Evolutionary conservation across 805 yeast species (phyloP), one percentile per base, ranked within the genome.

Genomic region (Candida succiphila): DNA sequence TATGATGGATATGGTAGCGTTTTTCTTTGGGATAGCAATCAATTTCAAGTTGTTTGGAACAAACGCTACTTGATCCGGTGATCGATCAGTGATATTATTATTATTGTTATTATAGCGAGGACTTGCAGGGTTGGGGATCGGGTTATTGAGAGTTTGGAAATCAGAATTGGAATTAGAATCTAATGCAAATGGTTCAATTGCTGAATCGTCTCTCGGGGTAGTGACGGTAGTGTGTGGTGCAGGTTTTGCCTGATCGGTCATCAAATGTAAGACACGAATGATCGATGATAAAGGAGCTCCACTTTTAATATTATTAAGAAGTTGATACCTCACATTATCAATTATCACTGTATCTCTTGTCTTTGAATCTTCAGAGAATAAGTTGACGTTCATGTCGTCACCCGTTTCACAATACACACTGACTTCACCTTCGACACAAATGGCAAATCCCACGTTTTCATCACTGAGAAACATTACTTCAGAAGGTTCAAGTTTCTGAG

Each of bases 391-490:
- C 32, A 41, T 27, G 30, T 54, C 50, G 24, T 46, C 49, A 24
- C 65, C 62, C 3, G 78, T 58, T 40, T 72, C 73, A 30, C 78
- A 75, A 49, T 71, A 86, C 0, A 92, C 82, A 48, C 84, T 87
- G 31, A 89, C 72, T 10, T 77, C 69, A 1, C 98, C 98, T 45
- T 88, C 96, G 1, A 88, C 94, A 17, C 89, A 95, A 29, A 92
- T 82, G 25, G 92, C 77, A 47, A 92, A 88, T 1, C 97, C 97
- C 6, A 80, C 61, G 10, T 39, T 33, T 5, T 76, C 70, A 33
- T 80, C 84, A 39, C 82, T 85, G 26, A 89, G 56, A 31, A 75
- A 67, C 23, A 92, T 58, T 8, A 81, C 67, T 51, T 89, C 97
- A 25, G 85, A 89, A 5, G 72, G 69, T 19, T 77, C 77, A 25